phyloP scores from a whole-genome alignment of 148 eudicot species.

The Amaranthus palmeri region DNA sequence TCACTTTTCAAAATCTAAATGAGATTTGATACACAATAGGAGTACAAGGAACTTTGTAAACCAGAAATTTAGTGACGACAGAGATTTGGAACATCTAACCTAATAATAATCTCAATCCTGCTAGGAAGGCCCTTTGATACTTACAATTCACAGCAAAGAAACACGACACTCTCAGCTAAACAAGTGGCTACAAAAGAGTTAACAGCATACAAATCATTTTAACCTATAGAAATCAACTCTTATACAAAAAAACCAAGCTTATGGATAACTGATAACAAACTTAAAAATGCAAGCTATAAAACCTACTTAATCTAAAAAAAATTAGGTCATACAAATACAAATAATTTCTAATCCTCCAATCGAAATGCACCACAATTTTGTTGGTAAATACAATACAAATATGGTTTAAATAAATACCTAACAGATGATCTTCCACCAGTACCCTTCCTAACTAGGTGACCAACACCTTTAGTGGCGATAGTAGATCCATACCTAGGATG shows the following conservation, averaged over 20 bases:
- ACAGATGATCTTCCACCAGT: conserved; percentile 99
- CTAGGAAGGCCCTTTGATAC: no score
- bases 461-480: conserved; percentile 56
- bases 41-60: neutral
- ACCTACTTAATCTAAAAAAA: neutral
- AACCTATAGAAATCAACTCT: neutral
- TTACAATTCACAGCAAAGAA: no score
- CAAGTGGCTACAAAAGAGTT: no score
- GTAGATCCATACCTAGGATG: conserved; percentile 57
- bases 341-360: neutral
- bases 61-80: no score
- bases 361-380: neutral
- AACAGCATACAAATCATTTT: no score
- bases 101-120: no score
- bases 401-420: conserved; percentile 33
- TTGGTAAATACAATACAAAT: neutral
- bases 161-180: no score
- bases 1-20: neutral
- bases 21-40: neutral
- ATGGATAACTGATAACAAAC: neutral
- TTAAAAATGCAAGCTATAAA: neutral
- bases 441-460: conserved; percentile 84
- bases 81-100: neutral
- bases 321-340: neutral
- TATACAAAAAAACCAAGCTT: neutral